These are phyloP conservation scores for Conticribra weissflogii DNA, from an alignment of 108 stramenopile species.

Conservation along the genomic window DNA sequence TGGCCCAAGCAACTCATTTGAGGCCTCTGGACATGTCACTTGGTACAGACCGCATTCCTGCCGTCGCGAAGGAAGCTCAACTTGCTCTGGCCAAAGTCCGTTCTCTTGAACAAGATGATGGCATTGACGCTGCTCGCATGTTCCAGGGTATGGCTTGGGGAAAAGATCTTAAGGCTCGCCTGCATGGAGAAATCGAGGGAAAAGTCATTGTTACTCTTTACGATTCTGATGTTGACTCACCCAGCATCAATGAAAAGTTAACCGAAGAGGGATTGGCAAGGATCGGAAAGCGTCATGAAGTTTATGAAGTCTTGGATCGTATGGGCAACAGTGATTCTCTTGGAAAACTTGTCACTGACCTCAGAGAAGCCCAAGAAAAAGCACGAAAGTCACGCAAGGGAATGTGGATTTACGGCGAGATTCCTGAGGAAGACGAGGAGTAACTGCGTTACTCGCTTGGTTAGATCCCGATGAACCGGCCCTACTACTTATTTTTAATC, in stretches of 20 bases:
- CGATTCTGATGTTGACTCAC: slow-evolving; percentile 48
- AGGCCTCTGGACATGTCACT: slow-evolving; percentile 88
- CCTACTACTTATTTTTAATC: no score
- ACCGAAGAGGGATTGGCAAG: slow-evolving; percentile 77
- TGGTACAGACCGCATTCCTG: slow-evolving; percentile 73
- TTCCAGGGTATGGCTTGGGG: slow-evolving; percentile 86
- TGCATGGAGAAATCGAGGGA: slow-evolving; percentile 74
- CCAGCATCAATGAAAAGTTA: slow-evolving; percentile 77
- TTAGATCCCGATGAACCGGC: no score
- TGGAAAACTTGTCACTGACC: slow-evolving; percentile 60
- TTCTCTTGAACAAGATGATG: slow-evolving; percentile 77
- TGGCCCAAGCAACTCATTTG: slow-evolving; percentile 72
- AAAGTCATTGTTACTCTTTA: slow-evolving; percentile 63
- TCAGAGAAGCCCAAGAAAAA: slow-evolving; percentile 69
- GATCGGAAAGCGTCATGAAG: slow-evolving; percentile 59
- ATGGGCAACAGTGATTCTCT: slow-evolving; percentile 62
- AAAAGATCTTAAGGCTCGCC: slow-evolving; percentile 66
- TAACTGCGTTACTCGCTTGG: no score
- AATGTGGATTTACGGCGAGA: slow-evolving; percentile 93
- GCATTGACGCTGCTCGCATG: slow-evolving; percentile 81
- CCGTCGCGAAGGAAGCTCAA: slow-evolving; percentile 83
- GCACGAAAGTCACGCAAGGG: slow-evolving; percentile 79
- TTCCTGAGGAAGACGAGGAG: slow-evolving; percentile 90
- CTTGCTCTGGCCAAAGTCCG: slow-evolving; percentile 80
- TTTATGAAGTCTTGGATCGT: slow-evolving; percentile 50